Conservation (phyloP, 164 flowering plant genomes). For the Brasenia schreberi region DNA sequence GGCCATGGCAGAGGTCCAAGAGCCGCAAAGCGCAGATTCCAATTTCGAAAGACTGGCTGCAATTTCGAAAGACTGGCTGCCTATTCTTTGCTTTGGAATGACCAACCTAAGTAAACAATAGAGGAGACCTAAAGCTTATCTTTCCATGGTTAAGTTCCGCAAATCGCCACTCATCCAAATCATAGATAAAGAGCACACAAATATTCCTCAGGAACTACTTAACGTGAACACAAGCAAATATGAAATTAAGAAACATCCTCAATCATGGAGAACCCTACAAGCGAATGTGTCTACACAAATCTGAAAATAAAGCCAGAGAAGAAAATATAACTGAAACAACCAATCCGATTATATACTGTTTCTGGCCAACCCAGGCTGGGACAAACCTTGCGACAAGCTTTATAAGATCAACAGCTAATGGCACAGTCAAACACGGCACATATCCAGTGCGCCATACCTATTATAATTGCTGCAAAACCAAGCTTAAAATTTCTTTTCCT, state of each 20-base stretch:
- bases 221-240: not conserved
- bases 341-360: not conserved
- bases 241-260: not conserved
- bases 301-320: not conserved
- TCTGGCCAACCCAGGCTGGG: not conserved
- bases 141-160: too few species aligned
- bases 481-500: conserved; percentile 6
- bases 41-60: too few species aligned
- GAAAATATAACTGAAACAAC: not conserved
- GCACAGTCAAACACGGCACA: not conserved
- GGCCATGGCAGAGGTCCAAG: too few species aligned
- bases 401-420: not conserved
- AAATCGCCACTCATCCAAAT: too few species aligned
- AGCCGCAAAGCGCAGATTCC: too few species aligned
- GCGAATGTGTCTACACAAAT: not conserved
- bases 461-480: not conserved
- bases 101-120: too few species aligned
- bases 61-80: too few species aligned
- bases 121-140: too few species aligned
- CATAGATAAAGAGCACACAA: too few species aligned
- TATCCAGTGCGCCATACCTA: not conserved
- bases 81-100: too few species aligned
- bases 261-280: not conserved
- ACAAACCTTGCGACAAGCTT: not conserved
- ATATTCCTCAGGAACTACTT: too few species aligned